Percentiles rank a stretch among this genome's conserved stretches.
These are phyloP conservation scores for Alternaria brassicicola DNA, from an alignment of 2,329 filamentous ascomycete genomes.

Conservation along the genomic window DNA sequence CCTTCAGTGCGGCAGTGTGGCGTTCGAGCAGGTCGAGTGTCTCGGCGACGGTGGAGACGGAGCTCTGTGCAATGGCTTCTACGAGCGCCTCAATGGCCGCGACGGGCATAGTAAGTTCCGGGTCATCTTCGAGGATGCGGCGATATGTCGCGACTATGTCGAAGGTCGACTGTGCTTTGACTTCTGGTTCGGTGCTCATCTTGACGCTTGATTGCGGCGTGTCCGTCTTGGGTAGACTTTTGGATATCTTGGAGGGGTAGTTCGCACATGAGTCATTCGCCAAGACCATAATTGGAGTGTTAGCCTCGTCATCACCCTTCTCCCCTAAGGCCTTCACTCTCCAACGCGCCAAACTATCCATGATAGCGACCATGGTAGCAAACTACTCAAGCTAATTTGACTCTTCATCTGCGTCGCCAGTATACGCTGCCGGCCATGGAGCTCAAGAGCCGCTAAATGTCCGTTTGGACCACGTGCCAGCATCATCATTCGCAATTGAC, in stretches of 20 bases:
- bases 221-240: constrained; percentile 3
- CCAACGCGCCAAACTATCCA: neutral
- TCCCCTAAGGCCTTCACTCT: neutral
- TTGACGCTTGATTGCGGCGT: constrained; percentile 12
- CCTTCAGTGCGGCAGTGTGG: constrained; percentile 78
- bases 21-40: constrained; percentile 83
- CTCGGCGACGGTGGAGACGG: constrained; percentile 88
- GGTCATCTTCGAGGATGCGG: constrained; percentile 68
- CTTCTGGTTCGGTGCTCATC: constrained; percentile 33
- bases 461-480: neutral
- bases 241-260: constrained; percentile 30
- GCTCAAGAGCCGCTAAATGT: neutral
- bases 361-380: neutral
- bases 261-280: constrained; percentile 19
- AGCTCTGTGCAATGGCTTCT: constrained; percentile 77
- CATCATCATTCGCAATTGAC: neutral
- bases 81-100: constrained; percentile 93
- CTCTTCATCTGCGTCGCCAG: too few species aligned
- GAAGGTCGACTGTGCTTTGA: constrained; percentile 39
- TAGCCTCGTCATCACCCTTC: neutral
- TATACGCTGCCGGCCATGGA: neutral
- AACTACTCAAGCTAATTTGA: too few species aligned
- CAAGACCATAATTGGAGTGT: constrained; percentile 15
- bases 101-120: constrained; percentile 92
- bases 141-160: constrained; percentile 71